phyloP scores from a whole-genome alignment of 225 moss, liverwort and hornwort genomes.

The Polytrichum formosum region DNA sequence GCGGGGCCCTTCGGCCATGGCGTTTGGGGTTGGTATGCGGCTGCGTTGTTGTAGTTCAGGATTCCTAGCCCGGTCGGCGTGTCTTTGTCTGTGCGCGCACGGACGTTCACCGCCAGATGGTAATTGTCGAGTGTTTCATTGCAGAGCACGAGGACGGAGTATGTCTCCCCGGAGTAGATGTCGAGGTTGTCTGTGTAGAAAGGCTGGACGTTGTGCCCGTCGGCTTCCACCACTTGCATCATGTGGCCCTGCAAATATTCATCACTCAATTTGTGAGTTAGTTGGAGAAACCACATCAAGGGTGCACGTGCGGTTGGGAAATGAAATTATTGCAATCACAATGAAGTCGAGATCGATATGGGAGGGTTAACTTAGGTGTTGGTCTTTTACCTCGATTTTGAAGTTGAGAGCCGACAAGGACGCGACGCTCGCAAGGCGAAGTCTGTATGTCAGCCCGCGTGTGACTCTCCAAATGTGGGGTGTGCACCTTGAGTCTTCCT shows the following conservation, averaged over 20 bases:
- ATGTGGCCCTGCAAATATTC: slow-evolving; percentile 26
- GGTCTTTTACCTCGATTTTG: slow-evolving; percentile 59
- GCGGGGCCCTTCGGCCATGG: slow-evolving; percentile 31
- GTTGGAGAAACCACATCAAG: too few species aligned
- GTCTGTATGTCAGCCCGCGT: slow-evolving; percentile 62
- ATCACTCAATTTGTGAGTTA: too few species aligned
- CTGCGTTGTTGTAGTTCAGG: slow-evolving; percentile 27
- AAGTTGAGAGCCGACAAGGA: slow-evolving; percentile 70
- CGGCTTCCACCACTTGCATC: slow-evolving; percentile 54
- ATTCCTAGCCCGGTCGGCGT: slow-evolving; percentile 35
- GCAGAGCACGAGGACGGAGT: slow-evolving; percentile 36
- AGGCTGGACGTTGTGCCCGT: slow-evolving; percentile 44
- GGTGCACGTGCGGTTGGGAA: too few species aligned
- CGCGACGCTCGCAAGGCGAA: slow-evolving; percentile 70
- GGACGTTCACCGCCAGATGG: slow-evolving; percentile 58
- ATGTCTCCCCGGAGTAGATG: slow-evolving; percentile 44
- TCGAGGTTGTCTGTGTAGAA: slow-evolving; percentile 45
- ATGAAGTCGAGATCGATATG: too few species aligned
- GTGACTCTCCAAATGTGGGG: slow-evolving; percentile 56
- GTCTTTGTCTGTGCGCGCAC: slow-evolving; percentile 27
- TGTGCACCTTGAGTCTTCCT: slow-evolving; percentile 20
- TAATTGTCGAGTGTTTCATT: slow-evolving; percentile 30
- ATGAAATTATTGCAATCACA: too few species aligned
- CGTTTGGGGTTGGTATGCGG: slow-evolving; percentile 2
- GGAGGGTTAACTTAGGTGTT: not conserved